A percentile compares a stretch with the other conserved stretches of the same genome.
phyloP scores from a whole-genome alignment of 495 filamentous ascomycete genomes.

The Terfezia boudieri region DNA sequence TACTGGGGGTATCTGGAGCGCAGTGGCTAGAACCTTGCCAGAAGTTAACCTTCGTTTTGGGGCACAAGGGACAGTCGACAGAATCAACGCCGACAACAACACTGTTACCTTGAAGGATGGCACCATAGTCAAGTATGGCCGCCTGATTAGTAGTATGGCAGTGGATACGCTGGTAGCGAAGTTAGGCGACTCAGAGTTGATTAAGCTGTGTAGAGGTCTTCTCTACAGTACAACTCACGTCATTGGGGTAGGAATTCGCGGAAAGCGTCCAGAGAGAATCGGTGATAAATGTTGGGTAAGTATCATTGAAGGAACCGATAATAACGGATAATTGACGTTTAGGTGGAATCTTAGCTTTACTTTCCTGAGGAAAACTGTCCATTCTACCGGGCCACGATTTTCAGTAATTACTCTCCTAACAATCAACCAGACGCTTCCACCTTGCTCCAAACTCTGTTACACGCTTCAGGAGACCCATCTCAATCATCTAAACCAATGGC shows the following conservation, averaged over 20 bases:
- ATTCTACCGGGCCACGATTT: constrained; percentile 99
- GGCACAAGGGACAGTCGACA: constrained; percentile 58
- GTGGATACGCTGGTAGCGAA: constrained; percentile 72
- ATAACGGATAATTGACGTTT: too few relatives aligned
- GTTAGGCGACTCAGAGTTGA: constrained; percentile 68
- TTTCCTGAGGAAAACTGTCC: constrained; percentile 98
- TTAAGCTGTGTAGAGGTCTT: constrained; percentile 66
- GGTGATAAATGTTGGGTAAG: constrained; percentile 97
- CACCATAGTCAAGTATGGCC: constrained; percentile 75
- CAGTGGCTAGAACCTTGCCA: constrained; percentile 81
- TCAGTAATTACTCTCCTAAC: constrained; percentile 99
- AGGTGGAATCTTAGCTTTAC: constrained; percentile 42
- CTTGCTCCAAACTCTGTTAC: constrained; percentile 69
- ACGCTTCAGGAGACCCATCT: constrained; percentile 66
- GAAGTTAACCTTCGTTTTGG: constrained; percentile 81
- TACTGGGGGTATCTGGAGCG: constrained; percentile 98
- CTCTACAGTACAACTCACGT: constrained; percentile 97
- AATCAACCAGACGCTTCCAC: constrained; percentile 70
- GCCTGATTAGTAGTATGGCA: constrained; percentile 88
- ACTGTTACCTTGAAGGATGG: constrained; percentile 63
- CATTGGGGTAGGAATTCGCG: constrained; percentile 85
- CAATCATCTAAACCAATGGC: constrained; percentile 41
- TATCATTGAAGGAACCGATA: background rate
- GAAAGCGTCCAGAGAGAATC: constrained; percentile 79
- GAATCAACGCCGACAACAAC: constrained; percentile 67